phyloP scores from a whole-genome alignment of 2,329 filamentous ascomycete species.

The Cytospora leucostoma region DNA sequence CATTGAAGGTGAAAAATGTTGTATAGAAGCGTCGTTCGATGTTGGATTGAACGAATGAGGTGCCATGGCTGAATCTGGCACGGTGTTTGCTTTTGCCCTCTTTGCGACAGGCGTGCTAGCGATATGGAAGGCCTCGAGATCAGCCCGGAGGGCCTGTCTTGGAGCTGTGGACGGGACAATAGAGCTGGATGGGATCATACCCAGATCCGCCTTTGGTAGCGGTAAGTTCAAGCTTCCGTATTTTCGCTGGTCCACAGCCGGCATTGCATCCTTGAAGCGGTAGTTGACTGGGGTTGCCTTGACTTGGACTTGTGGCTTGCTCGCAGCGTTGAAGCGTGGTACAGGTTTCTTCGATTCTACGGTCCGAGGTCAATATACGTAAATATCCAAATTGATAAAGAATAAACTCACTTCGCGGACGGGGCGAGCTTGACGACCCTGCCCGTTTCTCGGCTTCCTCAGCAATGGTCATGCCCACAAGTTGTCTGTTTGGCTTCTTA shows the following conservation, averaged over 20 bases:
- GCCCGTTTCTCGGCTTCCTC: slow-evolving; percentile 67
- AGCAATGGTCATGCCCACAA: slow-evolving; percentile 66
- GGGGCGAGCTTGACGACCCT: slow-evolving; percentile 45
- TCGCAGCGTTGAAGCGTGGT: slow-evolving; percentile 38
- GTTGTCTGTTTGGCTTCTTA: slow-evolving; percentile 73
- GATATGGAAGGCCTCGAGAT: slow-evolving; percentile 28
- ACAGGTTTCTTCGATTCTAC: slow-evolving; percentile 56
- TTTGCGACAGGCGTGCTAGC: slow-evolving; percentile 28
- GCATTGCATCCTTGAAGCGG: slow-evolving; percentile 55
- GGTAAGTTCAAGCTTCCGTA: slow-evolving; percentile 31
- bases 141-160: slow-evolving; percentile 17
- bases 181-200: slow-evolving; percentile 30
- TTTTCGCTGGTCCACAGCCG: slow-evolving; percentile 35
- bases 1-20: slow-evolving; percentile 29
- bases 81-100: slow-evolving; percentile 33
- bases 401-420: slow-evolving; percentile 50
- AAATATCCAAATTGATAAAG: neutral
- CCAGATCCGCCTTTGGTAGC: slow-evolving; percentile 9
- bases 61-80: slow-evolving; percentile 24
- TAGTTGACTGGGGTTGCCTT: slow-evolving; percentile 60
- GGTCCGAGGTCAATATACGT: slow-evolving; percentile 6
- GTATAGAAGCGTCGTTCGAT: slow-evolving; percentile 19
- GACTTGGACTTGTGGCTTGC: slow-evolving; percentile 43
- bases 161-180: slow-evolving; percentile 34
- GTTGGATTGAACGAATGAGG: slow-evolving; percentile 1